Base-by-base conservation (phyloP, 345 rosid genomes). In the Eutrema heterophyllum region DNA sequence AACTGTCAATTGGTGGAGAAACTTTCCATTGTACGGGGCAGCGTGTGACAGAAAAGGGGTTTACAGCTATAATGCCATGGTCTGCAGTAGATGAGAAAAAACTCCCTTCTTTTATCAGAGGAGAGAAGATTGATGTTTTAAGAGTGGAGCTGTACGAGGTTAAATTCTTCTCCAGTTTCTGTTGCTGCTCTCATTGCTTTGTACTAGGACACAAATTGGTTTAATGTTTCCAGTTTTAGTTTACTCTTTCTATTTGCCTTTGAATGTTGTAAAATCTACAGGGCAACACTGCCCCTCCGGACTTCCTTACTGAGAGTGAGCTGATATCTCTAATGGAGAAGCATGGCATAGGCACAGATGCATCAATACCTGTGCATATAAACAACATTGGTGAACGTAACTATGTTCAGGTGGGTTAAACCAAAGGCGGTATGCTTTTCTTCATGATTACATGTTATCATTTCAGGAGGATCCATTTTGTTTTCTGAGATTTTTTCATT, bases 311-410 rank as follows among this genome's bases (percentile, higher is more conserved):
- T 61, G 98, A 93, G 83, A 93, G 97, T 83, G 98, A 91, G 86
- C 84, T 93, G 70, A 93, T 93, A 84, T 84, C 98, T 55, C 75
- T 93, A 27, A 93, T 93, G 98, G 98, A 93, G 87, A 93, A 86
- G 84, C 78, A 93, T 68, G 97, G 97, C 48, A 91, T 93, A 49
- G 98, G 98, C 70, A 93, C 98, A 40, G 98, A 93, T 88, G 98
- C 98, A 67, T 93, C 98, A 72, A 93, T 93, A 68, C 73, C 98
- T 35, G 87, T 86, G 40, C 98, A 94, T 77, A 91, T 94, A 57
- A 94, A 91, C 86, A 94, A 94, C 86, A 94, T 94, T 60, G 89
- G 97, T 57, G 98, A 94, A 67, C 91, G 98, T 62, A 91, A 94
- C 77, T 94, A 91, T 81, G 98, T 94, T 51, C 94, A 91, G 97